Evolutionary conservation across 345 rosid genomes (phyloP).

Genomic region (Arabidopsis thaliana): TAIR10.1 NC_003076.8:22961501-22962000

Average conservation of each 20-base stretch:
- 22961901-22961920: conserved; percentile 94
- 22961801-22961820: conserved; percentile 92
- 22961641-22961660: conserved; percentile 81
- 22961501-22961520: conserved; percentile 88
- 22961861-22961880: conserved; percentile 83
- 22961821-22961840: conserved; percentile 86
- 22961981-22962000: conserved; percentile 78
- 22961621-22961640: conserved; percentile 78
- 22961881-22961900: conserved; percentile 93
- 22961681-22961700: conserved; percentile 78
- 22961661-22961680: conserved; percentile 98
- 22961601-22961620: conserved; percentile 97
- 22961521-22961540: conserved; percentile 88
- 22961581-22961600: conserved; percentile 85
- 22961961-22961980: conserved; percentile 88
- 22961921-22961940: conserved; percentile 91
- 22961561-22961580: conserved; percentile 61
- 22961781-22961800: conserved; percentile 94
- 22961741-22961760: conserved; percentile 90
- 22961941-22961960: conserved; percentile 77
- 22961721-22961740: conserved; percentile 96
- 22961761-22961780: conserved; percentile 82
- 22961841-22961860: conserved; percentile 98
- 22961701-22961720: conserved; percentile 91
- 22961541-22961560: conserved; percentile 97